Evolutionary conservation across 2,329 filamentous ascomycete genomes (phyloP), one percentile per base, ranked within the genome.

Genomic region (Pseudogymnoascus destructans): DNA sequence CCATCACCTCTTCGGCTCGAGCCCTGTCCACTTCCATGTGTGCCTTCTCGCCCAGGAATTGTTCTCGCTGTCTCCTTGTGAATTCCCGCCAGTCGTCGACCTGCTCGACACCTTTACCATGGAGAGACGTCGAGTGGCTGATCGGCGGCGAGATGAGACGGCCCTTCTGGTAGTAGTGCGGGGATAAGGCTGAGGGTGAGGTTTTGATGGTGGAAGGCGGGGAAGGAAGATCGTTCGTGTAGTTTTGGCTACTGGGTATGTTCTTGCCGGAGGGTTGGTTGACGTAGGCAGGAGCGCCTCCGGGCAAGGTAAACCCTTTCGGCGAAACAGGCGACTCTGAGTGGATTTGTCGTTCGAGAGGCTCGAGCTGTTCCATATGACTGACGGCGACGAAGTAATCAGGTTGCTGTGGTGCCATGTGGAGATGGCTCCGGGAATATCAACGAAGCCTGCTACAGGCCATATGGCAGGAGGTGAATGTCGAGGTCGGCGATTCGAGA

Each of bases 61-160:
- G 68, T 25, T 52, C 61, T 55, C 67, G 59, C 25, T 70, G 38
- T 38, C 64, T 68, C 57, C 64, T 61, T 0, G 67, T 66, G 55
- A 68, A 69, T 13, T 55, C 59, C 30, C 68, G 59, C 64, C 65
- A 70, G 57, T 70, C 64, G 57, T 69, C 68, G 5, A 69, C 56
- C 23, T 52, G 42, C 42, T 52, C 42, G 42, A 52, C 42, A 52
- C 42, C 42, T 52, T 52, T 52, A 52, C 42, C 42, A 52, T 52
- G 27, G 42, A 52, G 42, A 52, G 42, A 52, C 23, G 42, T 52
- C 23, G 42, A 52, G 42, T 23, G 42, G 42, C 42, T 52, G 42
- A 52, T 52, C 11, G 42, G 42, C 11, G 42, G 42, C n/a, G 42
- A 52, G 23, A 52, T n/a, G 42, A 52, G 42, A 52, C 42, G 42